phyloP scores from a whole-genome alignment of 1,284 basidiomycete species.

The Thelephora terrestris region DNA sequence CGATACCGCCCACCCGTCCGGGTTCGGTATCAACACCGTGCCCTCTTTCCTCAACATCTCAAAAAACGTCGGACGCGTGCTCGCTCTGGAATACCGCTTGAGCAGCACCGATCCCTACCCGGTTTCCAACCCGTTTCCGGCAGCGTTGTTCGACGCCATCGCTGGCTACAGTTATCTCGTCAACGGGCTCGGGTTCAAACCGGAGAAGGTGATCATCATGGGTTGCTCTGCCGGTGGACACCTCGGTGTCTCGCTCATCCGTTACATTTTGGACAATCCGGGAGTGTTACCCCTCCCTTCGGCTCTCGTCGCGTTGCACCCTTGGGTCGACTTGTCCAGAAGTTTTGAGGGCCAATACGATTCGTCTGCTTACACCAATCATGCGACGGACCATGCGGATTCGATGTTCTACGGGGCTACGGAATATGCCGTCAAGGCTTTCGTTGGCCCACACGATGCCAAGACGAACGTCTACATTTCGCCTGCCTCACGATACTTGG shows the following conservation, averaged over 20 bases:
- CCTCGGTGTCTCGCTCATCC: slow-evolving; percentile 26
- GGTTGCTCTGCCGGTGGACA: slow-evolving; percentile 48
- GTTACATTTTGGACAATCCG: slow-evolving; percentile 14
- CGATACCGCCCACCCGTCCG: slow-evolving; percentile 29
- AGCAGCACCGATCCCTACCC: slow-evolving; percentile 15
- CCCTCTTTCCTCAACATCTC: slow-evolving; percentile 13
- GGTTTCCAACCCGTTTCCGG: slow-evolving; percentile 27
- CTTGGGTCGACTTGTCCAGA: slow-evolving; percentile 32
- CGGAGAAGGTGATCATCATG: slow-evolving; percentile 29
- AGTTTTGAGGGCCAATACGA: background rate
- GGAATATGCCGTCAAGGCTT: background rate
- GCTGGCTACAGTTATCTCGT: slow-evolving; percentile 32
- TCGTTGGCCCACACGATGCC: slow-evolving; percentile 14
- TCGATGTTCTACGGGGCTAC: too few species aligned
- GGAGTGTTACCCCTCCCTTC: background rate
- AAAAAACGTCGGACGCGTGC: slow-evolving; percentile 18
- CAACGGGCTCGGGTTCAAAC: slow-evolving; percentile 24
- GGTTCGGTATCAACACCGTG: slow-evolving; percentile 20
- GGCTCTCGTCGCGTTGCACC: slow-evolving; percentile 27
- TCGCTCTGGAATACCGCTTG: slow-evolving; percentile 19
- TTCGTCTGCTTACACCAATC: background rate
- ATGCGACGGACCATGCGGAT: background rate
- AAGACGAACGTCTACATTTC: slow-evolving; percentile 43
- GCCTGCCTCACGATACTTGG: slow-evolving; percentile 32
- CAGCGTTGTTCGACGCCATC: slow-evolving; percentile 33